Conservation (phyloP, 768 basidiomycete species). For the Obba rivulosa region DNA sequence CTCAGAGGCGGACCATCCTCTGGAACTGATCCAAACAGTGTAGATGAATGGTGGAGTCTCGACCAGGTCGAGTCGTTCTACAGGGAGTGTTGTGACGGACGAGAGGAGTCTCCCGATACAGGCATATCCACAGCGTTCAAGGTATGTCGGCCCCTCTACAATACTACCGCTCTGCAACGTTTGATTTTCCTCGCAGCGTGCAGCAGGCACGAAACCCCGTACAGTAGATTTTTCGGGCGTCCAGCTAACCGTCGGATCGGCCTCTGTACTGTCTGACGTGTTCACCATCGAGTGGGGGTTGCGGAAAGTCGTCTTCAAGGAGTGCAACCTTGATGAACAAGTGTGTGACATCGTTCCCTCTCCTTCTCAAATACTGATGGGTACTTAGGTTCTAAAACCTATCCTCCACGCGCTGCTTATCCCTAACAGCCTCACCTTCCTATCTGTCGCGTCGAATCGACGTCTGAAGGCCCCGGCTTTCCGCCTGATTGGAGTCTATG, state of each 20-base stretch:
- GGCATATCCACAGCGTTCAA: constrained; percentile 67
- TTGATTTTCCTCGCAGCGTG: constrained; percentile 34
- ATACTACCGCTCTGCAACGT: constrained; percentile 3
- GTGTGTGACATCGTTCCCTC: constrained; percentile 35
- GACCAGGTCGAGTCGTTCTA: constrained; percentile 85
- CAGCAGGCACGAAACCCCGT: constrained; percentile 52
- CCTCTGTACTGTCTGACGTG: constrained; percentile 84
- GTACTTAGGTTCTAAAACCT: constrained; percentile 69
- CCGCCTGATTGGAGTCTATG: constrained; percentile 73
- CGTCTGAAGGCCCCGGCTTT: constrained; percentile 75
- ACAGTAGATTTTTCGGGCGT: constrained; percentile 77
- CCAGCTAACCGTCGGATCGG: constrained; percentile 61
- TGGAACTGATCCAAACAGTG: constrained; percentile 16
- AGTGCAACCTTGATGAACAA: constrained; percentile 82
- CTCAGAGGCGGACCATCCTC: constrained; percentile 43
- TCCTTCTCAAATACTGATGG: background rate
- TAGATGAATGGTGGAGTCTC: constrained; percentile 76
- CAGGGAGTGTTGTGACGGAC: constrained; percentile 74
- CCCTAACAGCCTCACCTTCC: constrained; percentile 69
- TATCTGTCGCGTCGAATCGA: constrained; percentile 85
- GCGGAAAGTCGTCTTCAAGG: constrained; percentile 76
- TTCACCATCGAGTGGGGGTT: constrained; percentile 93
- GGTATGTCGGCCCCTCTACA: constrained; percentile 34
- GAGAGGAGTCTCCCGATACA: constrained; percentile 65
- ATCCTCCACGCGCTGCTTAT: constrained; percentile 88